Percentiles rank a stretch among this genome's conserved stretches.
These are phyloP conservation scores for Cetradonia linearis DNA, from an alignment of 495 filamentous ascomycete genomes.

Conservation along the genomic window DNA sequence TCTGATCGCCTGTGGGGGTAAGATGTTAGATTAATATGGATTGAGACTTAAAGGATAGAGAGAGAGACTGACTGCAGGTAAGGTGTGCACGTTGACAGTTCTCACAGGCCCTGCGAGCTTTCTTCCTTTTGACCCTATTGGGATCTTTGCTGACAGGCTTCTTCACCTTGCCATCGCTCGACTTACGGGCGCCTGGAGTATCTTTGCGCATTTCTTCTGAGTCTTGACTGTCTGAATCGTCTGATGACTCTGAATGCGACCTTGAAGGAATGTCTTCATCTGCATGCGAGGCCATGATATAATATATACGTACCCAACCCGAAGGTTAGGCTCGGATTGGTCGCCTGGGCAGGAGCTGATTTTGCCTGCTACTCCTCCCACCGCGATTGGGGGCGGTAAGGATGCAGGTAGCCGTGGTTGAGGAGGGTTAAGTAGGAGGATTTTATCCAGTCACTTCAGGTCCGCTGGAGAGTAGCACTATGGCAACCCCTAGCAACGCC, in stretches of 20 bases:
- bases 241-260: constrained; percentile 32
- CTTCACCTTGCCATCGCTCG: constrained; percentile 41
- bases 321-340: constrained; percentile 5
- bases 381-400: constrained; percentile 1
- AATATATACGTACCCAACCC: constrained; percentile 13
- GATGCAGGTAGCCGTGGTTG: constrained; percentile 9
- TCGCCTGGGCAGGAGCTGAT: background rate
- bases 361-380: background rate
- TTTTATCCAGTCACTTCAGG: background rate
- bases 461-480: background rate
- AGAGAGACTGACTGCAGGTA: constrained; percentile 74
- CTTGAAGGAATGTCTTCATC: constrained; percentile 37
- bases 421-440: background rate
- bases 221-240: constrained; percentile 41
- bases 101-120: constrained; percentile 89
- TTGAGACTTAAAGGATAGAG: background rate
- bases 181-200: constrained; percentile 40
- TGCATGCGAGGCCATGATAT: constrained; percentile 44
- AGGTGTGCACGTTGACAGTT: constrained; percentile 96
- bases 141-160: constrained; percentile 63
- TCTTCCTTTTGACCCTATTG: constrained; percentile 79
- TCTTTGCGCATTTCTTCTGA: constrained; percentile 44
- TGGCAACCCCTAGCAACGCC: background rate
- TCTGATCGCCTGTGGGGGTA: constrained; percentile 55
- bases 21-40: background rate